Conservation (phyloP, 768 basidiomycete species). For the Tulasnella sp. region DNA sequence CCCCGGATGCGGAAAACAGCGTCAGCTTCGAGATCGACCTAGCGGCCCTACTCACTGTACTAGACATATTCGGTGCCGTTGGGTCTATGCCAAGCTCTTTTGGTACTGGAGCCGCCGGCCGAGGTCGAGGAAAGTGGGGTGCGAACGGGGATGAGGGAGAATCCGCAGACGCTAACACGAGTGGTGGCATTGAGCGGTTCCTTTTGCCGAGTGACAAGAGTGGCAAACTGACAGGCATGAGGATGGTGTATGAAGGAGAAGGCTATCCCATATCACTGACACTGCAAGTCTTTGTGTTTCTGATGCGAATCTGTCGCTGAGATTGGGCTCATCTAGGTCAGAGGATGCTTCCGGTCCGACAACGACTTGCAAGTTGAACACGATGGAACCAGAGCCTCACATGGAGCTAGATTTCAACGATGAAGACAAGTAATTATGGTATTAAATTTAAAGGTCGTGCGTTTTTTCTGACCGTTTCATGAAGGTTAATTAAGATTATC, state of each 20-base stretch:
- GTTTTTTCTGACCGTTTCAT: neutral
- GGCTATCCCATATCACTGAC: conserved; percentile 79
- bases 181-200: conserved; percentile 35
- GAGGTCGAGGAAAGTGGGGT: conserved; percentile 49
- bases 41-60: conserved; percentile 80
- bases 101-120: neutral
- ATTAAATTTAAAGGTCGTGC: neutral
- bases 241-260: conserved; percentile 76
- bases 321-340: conserved; percentile 50
- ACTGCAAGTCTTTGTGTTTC: conserved; percentile 59
- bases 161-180: conserved; percentile 30
- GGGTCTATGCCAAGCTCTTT: conserved; percentile 36
- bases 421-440: conserved; percentile 57
- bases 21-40: conserved; percentile 81
- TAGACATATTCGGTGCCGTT: conserved; percentile 92
- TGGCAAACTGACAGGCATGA: conserved; percentile 75
- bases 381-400: conserved; percentile 74
- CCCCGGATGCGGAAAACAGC: conserved; percentile 38
- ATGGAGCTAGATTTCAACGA: conserved; percentile 79
- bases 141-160: conserved; percentile 46
- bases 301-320: neutral
- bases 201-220: conserved; percentile 35
- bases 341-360: conserved; percentile 82
- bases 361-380: conserved; percentile 84
- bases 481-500: conserved; percentile 77